Percentiles rank a stretch among this genome's conserved stretches.
These are phyloP conservation scores for Casuarina glauca DNA, from an alignment of 306 rosid species.

Conservation along the genomic window DNA sequence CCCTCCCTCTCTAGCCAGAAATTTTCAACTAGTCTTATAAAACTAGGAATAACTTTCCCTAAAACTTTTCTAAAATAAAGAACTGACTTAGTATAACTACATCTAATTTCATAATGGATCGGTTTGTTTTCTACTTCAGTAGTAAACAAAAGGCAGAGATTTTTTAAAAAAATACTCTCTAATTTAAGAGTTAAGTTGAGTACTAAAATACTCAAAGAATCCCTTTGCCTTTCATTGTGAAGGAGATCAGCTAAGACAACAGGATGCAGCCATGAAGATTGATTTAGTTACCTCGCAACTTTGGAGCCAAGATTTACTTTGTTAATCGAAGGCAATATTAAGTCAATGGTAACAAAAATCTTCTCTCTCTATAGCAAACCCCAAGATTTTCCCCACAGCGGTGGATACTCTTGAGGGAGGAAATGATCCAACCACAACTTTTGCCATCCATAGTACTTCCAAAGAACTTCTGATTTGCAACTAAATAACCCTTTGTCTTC, in stretches of 20 bases:
- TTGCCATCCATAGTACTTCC: too few relatives aligned
- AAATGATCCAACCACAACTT: neutral
- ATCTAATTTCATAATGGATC: neutral
- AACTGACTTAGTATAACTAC: neutral
- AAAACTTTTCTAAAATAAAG: neutral
- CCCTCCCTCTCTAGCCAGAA: neutral
- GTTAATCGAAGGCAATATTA: neutral
- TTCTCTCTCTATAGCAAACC: too few relatives aligned
- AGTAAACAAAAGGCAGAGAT: neutral
- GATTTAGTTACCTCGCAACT: neutral
- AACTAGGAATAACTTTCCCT: neutral
- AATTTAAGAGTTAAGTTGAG: neutral
- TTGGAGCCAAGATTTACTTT: neutral
- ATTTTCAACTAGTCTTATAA: neutral
- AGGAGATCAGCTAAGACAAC: neutral
- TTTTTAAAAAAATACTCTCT: neutral
- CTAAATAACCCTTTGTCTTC: too few relatives aligned
- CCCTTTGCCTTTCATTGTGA: neutral
- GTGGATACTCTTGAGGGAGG: neutral
- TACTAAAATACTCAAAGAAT: neutral
- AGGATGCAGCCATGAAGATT: neutral
- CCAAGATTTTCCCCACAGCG: neutral
- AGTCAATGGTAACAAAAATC: neutral
- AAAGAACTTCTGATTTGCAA: too few relatives aligned
- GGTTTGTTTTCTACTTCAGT: neutral